Base-by-base conservation (phyloP, 163 green algal genomes). In the Botryococcus braunii region DNA sequence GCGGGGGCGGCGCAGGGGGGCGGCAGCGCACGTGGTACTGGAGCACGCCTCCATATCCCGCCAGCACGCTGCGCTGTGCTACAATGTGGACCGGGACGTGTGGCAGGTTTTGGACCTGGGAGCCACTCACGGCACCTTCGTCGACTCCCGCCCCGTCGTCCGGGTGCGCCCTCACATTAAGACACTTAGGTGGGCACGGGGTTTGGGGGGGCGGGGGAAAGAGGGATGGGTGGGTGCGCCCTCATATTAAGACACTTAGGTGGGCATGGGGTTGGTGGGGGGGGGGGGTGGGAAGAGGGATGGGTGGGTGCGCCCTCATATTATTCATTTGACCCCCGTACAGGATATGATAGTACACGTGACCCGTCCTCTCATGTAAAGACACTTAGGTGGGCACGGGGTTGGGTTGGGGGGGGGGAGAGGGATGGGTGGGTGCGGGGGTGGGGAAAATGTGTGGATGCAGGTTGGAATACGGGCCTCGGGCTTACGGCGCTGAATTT, bases 61-160 rank as follows among this genome's bases (percentile, higher is more conserved):
- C 9, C 75, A 80, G 68, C 79, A 85, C 68, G 79, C 79, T n/a
- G 62, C 67, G n/a, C 4, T 81, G 23, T 78, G 75, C 59, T 81
- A 74, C 61, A 40, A 73, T 21, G n/a, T 23, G 21, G 34, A 36
- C 4, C 62, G 38, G 0, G 60, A 56, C n/a, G 29, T 48, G 13
- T 82, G 75, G 67, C 21, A 79, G 60, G 39, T 85, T 3, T 62
- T 75, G 23, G 79, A 85, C 60, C 47, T 82, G 31, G 73, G 74
- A 37, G 75, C 65, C 35, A 69, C 69, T 25, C 79, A 85, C 71
- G 73, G 72, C 6, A 82, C 75, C 3, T 75, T 69, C 29, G 63
- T 78, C 11, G 69, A 78, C 39, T 52, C 50, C 0, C 34, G 65
- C 36, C 67, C 47, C 36, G 50, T 79, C n/a, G 38, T 9, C 27